Base-by-base conservation (phyloP, 2,329 filamentous ascomycete genomes). In the Fusarium setosum region DNA sequence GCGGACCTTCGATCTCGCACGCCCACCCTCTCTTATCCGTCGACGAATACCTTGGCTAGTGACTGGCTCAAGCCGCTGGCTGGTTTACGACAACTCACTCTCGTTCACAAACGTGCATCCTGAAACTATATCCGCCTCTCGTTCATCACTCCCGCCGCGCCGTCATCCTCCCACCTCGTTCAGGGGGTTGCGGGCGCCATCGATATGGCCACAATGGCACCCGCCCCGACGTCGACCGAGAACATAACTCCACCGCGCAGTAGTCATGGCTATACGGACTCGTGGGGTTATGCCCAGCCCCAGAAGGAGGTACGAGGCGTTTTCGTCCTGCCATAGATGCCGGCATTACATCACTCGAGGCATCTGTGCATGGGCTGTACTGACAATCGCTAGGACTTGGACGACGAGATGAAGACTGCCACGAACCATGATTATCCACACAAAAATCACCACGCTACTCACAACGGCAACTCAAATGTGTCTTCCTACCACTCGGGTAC, bases 151-250 rank as follows among this genome's bases (percentile, higher is more conserved):
- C 37, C 41, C 20, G 20, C 45, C 23, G 26, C 50, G 37, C 53
- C 32, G 29, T 35, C 55, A 54, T 40, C 20, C 42, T 13, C 49
- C 21, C 35, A 49, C 31, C 47, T 48, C 26, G 32, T 55, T 62
- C 61, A 68, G 69, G 65, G 71, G 74, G 70, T 70, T 63, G 73
- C 67, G 73, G 74, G 73, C 65, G 67, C 69, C 69, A 72, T 70
- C 61, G 37, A 69, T 13, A 87, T 87, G 85, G 81, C 85, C 71
- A 80, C 83, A 73, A 81, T 87, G 75, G 84, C 85, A 67, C 77
- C 83, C 67, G 79, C 78, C 68, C 81, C 82, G 62, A 81, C 81
- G 63, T 79, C 82, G 50, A 79, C 82, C 61, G 80, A 82, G 55
- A 77, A 79, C 42, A 75, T 87, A 60, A 82, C 81, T 62, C 81